phyloP scores from a whole-genome alignment of 2,329 filamentous ascomycete genomes.

The Aspergillus sp. region DNA sequence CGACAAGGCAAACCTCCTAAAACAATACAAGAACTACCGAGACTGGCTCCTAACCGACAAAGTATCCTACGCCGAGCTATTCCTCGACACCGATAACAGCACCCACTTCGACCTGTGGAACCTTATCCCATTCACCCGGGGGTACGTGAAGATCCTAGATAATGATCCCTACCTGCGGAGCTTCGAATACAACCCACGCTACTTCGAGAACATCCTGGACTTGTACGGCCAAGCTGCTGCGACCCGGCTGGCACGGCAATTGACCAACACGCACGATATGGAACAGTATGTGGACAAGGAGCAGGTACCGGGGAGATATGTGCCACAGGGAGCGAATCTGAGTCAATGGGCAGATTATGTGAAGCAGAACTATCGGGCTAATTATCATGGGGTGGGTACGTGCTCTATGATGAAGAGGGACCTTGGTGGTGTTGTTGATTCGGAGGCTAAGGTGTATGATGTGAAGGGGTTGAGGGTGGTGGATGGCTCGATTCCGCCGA shows the following conservation, averaged over 20 bases:
- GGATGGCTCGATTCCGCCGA: too few relatives aligned
- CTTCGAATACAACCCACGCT: slow-evolving; percentile 27
- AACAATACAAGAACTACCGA: slow-evolving; percentile 13
- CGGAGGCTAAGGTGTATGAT: too few relatives aligned
- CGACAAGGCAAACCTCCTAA: too few relatives aligned
- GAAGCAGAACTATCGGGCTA: too few relatives aligned
- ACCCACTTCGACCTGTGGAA: slow-evolving; percentile 32
- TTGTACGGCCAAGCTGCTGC: slow-evolving; percentile 30
- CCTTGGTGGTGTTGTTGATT: too few relatives aligned
- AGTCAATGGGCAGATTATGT: too few relatives aligned
- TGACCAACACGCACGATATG: background rate
- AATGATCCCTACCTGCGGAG: slow-evolving; percentile 30
- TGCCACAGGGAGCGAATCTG: too few relatives aligned
- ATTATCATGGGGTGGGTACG: too few relatives aligned
- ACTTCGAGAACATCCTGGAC: slow-evolving; percentile 31
- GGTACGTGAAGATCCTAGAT: slow-evolving; percentile 24
- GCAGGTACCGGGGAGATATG: too few relatives aligned
- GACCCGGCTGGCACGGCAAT: background rate
- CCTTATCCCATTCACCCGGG: slow-evolving; percentile 33
- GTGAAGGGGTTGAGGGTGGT: too few relatives aligned
- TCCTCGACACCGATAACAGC: slow-evolving; percentile 27
- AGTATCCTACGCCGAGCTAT: slow-evolving; percentile 29
- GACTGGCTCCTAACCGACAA: slow-evolving; percentile 30
- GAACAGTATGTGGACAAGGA: too few relatives aligned
- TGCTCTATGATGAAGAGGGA: too few relatives aligned